Base-by-base conservation (phyloP, 106 monocot species). In the Phalaenopsis aphrodite region DNA sequence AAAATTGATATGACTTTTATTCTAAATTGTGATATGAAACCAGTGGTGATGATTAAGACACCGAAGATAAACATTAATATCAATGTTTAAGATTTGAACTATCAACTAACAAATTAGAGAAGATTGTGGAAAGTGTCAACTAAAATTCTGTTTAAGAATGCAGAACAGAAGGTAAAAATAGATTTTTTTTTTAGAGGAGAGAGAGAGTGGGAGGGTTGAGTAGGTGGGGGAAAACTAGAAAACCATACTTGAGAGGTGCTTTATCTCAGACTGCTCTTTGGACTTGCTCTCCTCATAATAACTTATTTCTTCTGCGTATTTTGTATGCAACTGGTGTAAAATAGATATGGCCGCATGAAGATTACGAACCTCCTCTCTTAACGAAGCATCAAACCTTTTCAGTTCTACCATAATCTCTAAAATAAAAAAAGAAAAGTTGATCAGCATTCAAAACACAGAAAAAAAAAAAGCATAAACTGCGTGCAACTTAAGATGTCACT, bases 221-320 rank as follows among this genome's bases (percentile, higher is more conserved):
- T 30, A 30, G 30, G 30, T 30, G 30, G 30, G 30, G 30, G 30
- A 30, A 30, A 30, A 30, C 30, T 30, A 30, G 30, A 30, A 30
- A 30, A 66, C 39, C 69, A 56, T 82, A 99, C 98, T 94, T 93
- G 92, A 94, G 79, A 99, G 90, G 23, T 81, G 82, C 75, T 93
- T 89, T 77, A 94, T 88, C 79, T 89, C 92, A 57, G 87, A 85
- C 74, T 91, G 84, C 69, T 89, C 91, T 72, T 75, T 89, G 42
- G 85, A 81, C 89, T 87, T 78, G 17, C 77, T 84, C 15, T 81
- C 87, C 46, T 76, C 64, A 71, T 89, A 89, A 76, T 75, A 37
- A 68, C 81, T 83, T 76, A 94, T 89, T 73, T 94, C 92, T 83
- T 91, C 84, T 38, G 85, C 58, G 82, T 86, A 94, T 49, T 81